Percentiles rank a stretch among this genome's conserved stretches.
Evolutionary conservation across 805 yeast genomes (phyloP).

Genomic region (Zygosaccharomyces bailii): DNA sequence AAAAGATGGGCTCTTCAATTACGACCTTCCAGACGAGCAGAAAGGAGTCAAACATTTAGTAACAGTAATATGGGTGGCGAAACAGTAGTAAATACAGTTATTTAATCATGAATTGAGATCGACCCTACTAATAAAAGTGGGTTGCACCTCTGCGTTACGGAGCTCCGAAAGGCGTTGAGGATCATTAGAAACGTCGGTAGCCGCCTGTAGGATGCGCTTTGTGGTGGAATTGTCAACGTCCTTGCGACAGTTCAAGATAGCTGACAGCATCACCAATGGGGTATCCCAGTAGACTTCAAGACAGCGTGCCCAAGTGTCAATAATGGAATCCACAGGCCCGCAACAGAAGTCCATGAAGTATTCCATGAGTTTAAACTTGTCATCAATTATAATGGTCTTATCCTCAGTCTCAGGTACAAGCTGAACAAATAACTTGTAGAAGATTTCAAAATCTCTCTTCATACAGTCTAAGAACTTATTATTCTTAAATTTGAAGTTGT

Average conservation of each 20-base stretch:
- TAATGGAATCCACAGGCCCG: slow-evolving; percentile 44
- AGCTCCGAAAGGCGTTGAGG: slow-evolving; percentile 22
- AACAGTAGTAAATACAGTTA: slow-evolving; percentile 10
- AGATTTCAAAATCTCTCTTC: slow-evolving; percentile 56
- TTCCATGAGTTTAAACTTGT: slow-evolving; percentile 57
- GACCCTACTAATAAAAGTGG: slow-evolving; percentile 30
- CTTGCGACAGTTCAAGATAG: slow-evolving; percentile 49
- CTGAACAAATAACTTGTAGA: slow-evolving; percentile 51
- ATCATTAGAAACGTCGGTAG: slow-evolving; percentile 17
- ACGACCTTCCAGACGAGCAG: slow-evolving; percentile 28
- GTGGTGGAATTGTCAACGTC: slow-evolving; percentile 36
- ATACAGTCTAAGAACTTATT: slow-evolving; percentile 48
- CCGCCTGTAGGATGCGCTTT: slow-evolving; percentile 23
- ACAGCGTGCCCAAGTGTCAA: slow-evolving; percentile 58
- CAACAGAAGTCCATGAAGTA: slow-evolving; percentile 55
- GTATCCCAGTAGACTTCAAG: slow-evolving; percentile 70
- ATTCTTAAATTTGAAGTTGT: slow-evolving; percentile 42
- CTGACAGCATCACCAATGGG: slow-evolving; percentile 65
- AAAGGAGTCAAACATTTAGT: slow-evolving; percentile 25
- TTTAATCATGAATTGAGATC: slow-evolving; percentile 6
- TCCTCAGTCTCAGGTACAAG: slow-evolving; percentile 38
- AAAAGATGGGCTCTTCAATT: slow-evolving; percentile 51
- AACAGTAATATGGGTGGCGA: slow-evolving; percentile 35
- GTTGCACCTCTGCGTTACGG: slow-evolving; percentile 20
- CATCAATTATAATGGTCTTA: slow-evolving; percentile 40